These are phyloP conservation scores for Zea mays DNA, from an alignment of 176 grass and related monocot genomes.

Conservation along the genomic window Zm-B73-REFERENCE-NAM-5.0 NC_050099.1:16579001-16579500, in stretches of 20 bases:
- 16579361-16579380: background rate
- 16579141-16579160: conserved; percentile 76
- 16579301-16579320: background rate
- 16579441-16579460: background rate
- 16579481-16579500: background rate
- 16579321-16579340: background rate
- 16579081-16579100: conserved; percentile 59
- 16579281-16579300: too few species aligned
- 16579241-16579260: conserved; percentile 16
- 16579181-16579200: conserved; percentile 65
- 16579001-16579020: too few species aligned
- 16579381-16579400: too few species aligned
- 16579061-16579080: conserved; percentile 71
- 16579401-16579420: too few species aligned
- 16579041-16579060: conserved; percentile 56
- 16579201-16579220: conserved; percentile 71
- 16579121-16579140: conserved; percentile 74
- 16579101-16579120: conserved; percentile 74
- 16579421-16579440: too few species aligned
- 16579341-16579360: background rate
- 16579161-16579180: conserved; percentile 74
- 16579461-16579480: background rate
- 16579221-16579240: conserved; percentile 63
- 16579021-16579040: conserved; percentile 74
- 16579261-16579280: too few species aligned